Evolutionary conservation across 805 yeast genomes (phyloP).

Genomic region (Myxozyma neglecta): DNA sequence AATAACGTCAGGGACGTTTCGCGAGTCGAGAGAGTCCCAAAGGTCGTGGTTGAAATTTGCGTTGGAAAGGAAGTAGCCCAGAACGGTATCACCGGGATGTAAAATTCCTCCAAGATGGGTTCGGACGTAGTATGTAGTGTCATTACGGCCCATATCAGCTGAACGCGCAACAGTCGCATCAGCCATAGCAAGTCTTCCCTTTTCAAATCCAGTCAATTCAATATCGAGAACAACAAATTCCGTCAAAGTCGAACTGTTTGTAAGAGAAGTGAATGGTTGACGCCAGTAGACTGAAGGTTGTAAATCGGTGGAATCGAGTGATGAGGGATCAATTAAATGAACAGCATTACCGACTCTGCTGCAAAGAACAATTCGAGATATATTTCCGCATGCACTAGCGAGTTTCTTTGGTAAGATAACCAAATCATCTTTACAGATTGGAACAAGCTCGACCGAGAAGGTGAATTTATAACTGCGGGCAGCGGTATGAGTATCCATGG

Average conservation of each 20-base stretch:
- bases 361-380: constrained; percentile 79
- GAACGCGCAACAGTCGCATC: constrained; percentile 91
- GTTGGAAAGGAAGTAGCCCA: constrained; percentile 85
- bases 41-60: constrained; percentile 86
- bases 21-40: constrained; percentile 68
- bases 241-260: constrained; percentile 60
- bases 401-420: constrained; percentile 86
- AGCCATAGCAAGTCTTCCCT: constrained; percentile 78
- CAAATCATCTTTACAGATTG: constrained; percentile 94
- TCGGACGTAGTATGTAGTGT: constrained; percentile 76
- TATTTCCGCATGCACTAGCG: constrained; percentile 80
- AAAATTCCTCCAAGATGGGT: constrained; percentile 91
- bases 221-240: constrained; percentile 92
- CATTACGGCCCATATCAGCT: constrained; percentile 82
- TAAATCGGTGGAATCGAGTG: constrained; percentile 76
- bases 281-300: constrained; percentile 77
- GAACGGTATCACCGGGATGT: constrained; percentile 93
- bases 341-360: constrained; percentile 76
- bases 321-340: constrained; percentile 83
- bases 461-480: constrained; percentile 85
- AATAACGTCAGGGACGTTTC: constrained; percentile 77
- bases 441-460: constrained; percentile 89
- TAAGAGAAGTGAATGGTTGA: constrained; percentile 70
- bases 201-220: constrained; percentile 81
- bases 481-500: constrained; percentile 90